phyloP scores from a whole-genome alignment of 1,139 yeast genomes.

The Geotrichum phurueaensis region DNA sequence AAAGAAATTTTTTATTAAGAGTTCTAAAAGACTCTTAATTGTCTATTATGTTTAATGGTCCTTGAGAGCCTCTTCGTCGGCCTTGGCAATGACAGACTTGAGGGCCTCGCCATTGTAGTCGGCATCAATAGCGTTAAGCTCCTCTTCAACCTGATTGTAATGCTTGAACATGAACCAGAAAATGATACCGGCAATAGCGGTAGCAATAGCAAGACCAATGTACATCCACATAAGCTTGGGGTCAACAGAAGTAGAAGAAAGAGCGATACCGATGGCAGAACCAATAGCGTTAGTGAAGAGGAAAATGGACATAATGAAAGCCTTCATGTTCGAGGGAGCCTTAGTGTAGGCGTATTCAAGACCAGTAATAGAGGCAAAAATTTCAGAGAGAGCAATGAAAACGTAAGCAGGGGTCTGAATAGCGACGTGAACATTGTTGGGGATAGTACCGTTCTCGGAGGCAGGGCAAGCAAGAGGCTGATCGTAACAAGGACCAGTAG shows the following conservation, averaged over 20 bases:
- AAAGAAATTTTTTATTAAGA: background rate
- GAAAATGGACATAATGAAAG: slow-evolving; percentile 59
- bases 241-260: slow-evolving; percentile 58
- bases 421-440: slow-evolving; percentile 55
- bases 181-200: slow-evolving; percentile 52
- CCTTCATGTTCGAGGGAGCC: slow-evolving; percentile 61
- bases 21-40: background rate
- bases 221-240: slow-evolving; percentile 68
- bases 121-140: slow-evolving; percentile 51
- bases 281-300: slow-evolving; percentile 61
- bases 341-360: slow-evolving; percentile 65
- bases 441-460: slow-evolving; percentile 33
- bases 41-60: slow-evolving; percentile 4
- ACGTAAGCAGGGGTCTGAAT: slow-evolving; percentile 60
- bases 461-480: slow-evolving; percentile 37
- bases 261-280: slow-evolving; percentile 66
- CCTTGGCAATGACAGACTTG: background rate
- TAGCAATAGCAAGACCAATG: slow-evolving; percentile 54
- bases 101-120: slow-evolving; percentile 22
- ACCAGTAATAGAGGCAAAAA: slow-evolving; percentile 61
- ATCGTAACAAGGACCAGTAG: slow-evolving; percentile 71
- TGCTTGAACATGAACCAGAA: slow-evolving; percentile 60
- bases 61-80: slow-evolving; percentile 6
- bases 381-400: slow-evolving; percentile 57
- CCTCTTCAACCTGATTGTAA: slow-evolving; percentile 56